These are phyloP conservation scores for Ricinus communis DNA, from an alignment of 345 rosid genomes.

Conservation along the genomic window DNA sequence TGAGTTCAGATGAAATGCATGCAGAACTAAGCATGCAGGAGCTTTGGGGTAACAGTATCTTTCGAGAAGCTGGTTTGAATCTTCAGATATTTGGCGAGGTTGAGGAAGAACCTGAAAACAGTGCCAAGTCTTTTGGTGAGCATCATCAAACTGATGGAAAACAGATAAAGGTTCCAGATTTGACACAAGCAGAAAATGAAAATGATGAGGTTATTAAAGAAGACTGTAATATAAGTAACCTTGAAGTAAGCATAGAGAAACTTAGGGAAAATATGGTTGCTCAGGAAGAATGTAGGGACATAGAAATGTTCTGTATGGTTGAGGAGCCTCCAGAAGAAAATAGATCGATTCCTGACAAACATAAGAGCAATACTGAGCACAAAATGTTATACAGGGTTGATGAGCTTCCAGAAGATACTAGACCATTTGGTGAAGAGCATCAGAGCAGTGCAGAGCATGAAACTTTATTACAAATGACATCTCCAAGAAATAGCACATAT, in stretches of 20 bases:
- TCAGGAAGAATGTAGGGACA: slow-evolving; percentile 16
- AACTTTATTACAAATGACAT: slow-evolving; percentile 19
- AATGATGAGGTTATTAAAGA: slow-evolving; percentile 15
- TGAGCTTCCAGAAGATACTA: slow-evolving; percentile 31
- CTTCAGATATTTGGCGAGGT: slow-evolving; percentile 1
- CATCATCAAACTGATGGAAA: slow-evolving; percentile 8
- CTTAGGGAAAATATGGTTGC: slow-evolving; percentile 24
- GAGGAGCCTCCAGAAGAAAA: slow-evolving; percentile 28
- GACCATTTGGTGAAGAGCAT: slow-evolving; percentile 28
- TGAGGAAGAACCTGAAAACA: slow-evolving; percentile 13
- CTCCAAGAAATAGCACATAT: slow-evolving; percentile 20
- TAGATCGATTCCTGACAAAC: slow-evolving; percentile 27
- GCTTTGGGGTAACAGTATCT: slow-evolving; percentile 6
- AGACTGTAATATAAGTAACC: slow-evolving; percentile 18
- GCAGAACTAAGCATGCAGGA: slow-evolving; percentile 20
- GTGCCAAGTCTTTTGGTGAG: not conserved
- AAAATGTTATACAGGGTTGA: slow-evolving; percentile 13
- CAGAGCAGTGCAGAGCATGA: slow-evolving; percentile 27
- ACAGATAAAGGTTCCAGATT: slow-evolving; percentile 1
- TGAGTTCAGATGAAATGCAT: slow-evolving; percentile 7
- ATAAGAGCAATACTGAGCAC: slow-evolving; percentile 30
- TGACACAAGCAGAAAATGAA: slow-evolving; percentile 19
- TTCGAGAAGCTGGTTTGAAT: slow-evolving; percentile 14
- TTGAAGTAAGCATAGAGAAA: slow-evolving; percentile 40
- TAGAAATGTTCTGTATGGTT: slow-evolving; percentile 14